A percentile compares a stretch with the other conserved stretches of the same genome.
Conservation (phyloP, 73 alveolate species). For the Paramecium tetraurelia region DNA sequence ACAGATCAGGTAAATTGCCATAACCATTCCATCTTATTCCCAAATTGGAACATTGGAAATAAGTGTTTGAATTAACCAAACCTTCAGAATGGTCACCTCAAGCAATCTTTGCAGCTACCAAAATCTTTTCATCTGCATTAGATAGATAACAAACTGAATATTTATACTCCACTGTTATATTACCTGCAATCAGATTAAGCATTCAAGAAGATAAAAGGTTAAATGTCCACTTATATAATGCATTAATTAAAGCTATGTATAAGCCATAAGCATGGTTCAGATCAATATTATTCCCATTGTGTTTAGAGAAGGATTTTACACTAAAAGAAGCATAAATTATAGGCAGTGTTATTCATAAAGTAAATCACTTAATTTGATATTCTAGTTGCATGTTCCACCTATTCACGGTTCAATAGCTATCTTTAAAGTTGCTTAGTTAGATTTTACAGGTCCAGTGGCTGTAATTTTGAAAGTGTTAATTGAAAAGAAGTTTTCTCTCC, state of each 20-base stretch:
- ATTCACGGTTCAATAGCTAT: constrained; percentile 93
- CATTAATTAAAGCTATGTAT: constrained; percentile 88
- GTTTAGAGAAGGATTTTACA: constrained; percentile 76
- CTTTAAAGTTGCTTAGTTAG: constrained; percentile 77
- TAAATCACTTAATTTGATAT: not conserved
- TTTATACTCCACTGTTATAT: constrained; percentile 80
- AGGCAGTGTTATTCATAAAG: constrained; percentile 86
- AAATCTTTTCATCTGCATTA: constrained; percentile 80
- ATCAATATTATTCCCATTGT: constrained; percentile 89
- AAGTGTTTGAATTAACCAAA: constrained; percentile 83
- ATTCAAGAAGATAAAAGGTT: constrained; percentile 86
- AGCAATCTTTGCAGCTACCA: constrained; percentile 89
- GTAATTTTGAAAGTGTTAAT: constrained; percentile 87
- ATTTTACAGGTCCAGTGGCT: constrained; percentile 81
- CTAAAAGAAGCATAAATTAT: constrained; percentile 94
- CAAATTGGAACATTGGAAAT: constrained; percentile 92
- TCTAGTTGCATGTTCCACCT: constrained; percentile 76
- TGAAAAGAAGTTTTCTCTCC: constrained; percentile 92
- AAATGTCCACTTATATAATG: constrained; percentile 87
- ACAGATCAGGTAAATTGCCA: constrained; percentile 91
- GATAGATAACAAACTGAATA: constrained; percentile 78
- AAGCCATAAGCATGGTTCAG: constrained; percentile 96
- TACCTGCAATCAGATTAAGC: constrained; percentile 85
- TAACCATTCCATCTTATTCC: constrained; percentile 89
- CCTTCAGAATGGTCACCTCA: constrained; percentile 93